Conservation (phyloP, 2,329 filamentous ascomycete species). For the Phaeosphaeria sp. region DNA sequence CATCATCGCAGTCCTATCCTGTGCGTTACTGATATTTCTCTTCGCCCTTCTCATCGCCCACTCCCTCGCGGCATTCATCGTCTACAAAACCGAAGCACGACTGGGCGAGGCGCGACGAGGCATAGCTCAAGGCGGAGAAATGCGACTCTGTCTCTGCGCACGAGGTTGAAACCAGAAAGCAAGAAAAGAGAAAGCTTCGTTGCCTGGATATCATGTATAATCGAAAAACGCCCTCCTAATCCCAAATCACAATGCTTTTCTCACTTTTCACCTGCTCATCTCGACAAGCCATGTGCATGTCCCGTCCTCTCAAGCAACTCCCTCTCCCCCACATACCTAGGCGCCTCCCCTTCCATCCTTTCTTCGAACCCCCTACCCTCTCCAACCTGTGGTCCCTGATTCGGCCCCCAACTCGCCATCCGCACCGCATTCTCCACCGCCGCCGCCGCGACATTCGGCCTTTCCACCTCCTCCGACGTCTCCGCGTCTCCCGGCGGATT, state of each 20-base stretch:
- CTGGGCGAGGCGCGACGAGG: constrained; percentile 31
- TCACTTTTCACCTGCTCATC: background rate
- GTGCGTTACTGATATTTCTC: constrained; percentile 21
- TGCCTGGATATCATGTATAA: background rate
- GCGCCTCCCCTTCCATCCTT: background rate
- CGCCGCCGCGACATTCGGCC: constrained; percentile 41
- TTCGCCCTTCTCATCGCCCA: constrained; percentile 35
- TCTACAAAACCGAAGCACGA: constrained; percentile 37
- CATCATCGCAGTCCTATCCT: constrained; percentile 8
- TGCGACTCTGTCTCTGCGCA: constrained; percentile 40
- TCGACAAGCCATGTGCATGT: background rate
- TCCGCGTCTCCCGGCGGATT: constrained; percentile 35
- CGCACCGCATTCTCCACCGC: constrained; percentile 30
- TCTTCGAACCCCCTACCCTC: background rate
- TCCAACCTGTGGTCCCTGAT: background rate
- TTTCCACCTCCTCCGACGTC: constrained; percentile 32
- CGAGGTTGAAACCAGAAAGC: constrained; percentile 1
- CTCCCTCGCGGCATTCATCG: constrained; percentile 35
- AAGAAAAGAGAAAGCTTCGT: background rate
- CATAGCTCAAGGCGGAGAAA: constrained; percentile 36
- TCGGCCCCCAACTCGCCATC: constrained; percentile 11
- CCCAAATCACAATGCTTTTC: too few species aligned
- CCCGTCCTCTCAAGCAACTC: background rate
- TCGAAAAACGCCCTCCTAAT: background rate
- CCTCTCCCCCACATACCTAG: background rate